phyloP scores from a whole-genome alignment of 179 eudicot genomes.

The Camellia oleifera region DNA sequence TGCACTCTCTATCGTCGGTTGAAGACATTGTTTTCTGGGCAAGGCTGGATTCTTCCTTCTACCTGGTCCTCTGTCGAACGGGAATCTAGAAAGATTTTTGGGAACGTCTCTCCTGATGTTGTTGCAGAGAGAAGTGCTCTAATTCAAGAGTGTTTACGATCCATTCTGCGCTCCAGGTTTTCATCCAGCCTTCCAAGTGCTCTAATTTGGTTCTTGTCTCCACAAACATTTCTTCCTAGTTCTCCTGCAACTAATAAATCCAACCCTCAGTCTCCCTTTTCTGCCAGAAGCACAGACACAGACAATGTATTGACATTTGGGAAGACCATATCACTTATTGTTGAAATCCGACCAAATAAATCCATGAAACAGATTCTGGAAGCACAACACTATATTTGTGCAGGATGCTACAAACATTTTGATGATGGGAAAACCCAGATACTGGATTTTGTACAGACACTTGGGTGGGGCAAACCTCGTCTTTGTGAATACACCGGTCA shows the following conservation, averaged over 20 bases:
- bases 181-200: conserved; percentile 48
- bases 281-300: conserved; percentile 23
- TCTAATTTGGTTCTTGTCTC: conserved; percentile 70
- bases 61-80: conserved; percentile 77
- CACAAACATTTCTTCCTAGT: conserved; percentile 43
- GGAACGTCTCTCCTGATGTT: conserved; percentile 82
- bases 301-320: conserved; percentile 49
- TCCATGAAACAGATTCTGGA: conserved; percentile 71
- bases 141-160: conserved; percentile 78
- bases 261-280: conserved; percentile 26
- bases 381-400: conserved; percentile 78
- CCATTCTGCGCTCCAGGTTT: conserved; percentile 49
- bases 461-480: conserved; percentile 97
- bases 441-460: conserved; percentile 60
- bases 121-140: conserved; percentile 77
- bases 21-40: conserved; percentile 56
- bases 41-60: conserved; percentile 76
- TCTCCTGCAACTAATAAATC: conserved; percentile 45
- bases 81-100: conserved; percentile 81
- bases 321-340: conserved; percentile 75
- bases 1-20: conserved; percentile 64
- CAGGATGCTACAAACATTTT: conserved; percentile 82
- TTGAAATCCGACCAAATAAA: conserved; percentile 60
- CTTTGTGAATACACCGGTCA: conserved; percentile 93
- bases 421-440: conserved; percentile 77